A percentile compares a stretch with the other conserved stretches of the same genome.
These are phyloP conservation scores for Ogataea hybrid DNA, from an alignment of 1,139 yeast species.

Conservation along the genomic window DNA sequence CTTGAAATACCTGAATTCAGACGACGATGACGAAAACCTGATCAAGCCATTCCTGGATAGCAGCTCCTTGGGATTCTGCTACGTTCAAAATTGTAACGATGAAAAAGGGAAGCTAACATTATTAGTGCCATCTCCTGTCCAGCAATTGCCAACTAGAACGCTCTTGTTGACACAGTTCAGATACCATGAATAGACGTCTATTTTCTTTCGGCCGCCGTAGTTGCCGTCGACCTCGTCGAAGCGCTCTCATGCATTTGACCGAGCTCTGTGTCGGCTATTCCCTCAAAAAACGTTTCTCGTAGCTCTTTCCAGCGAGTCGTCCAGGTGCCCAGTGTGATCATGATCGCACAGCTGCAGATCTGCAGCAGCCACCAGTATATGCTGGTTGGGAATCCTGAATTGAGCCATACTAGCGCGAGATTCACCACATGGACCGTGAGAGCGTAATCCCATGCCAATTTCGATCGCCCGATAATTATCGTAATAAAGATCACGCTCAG, in stretches of 20 bases:
- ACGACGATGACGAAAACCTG: conserved; percentile 15
- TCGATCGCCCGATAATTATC: conserved; percentile 84
- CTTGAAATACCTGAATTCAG: conserved; percentile 14
- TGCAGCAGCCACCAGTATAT: conserved; percentile 87
- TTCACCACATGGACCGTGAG: conserved; percentile 83
- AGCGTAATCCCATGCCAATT: conserved; percentile 95
- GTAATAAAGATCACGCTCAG: conserved; percentile 81
- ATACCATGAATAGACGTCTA: conserved; percentile 48
- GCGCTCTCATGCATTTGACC: conserved; percentile 30
- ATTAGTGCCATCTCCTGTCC: conserved; percentile 84
- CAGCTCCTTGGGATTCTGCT: conserved; percentile 39
- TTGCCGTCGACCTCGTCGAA: conserved; percentile 8
- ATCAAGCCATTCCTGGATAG: conserved; percentile 17
- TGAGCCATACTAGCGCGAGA: conserved; percentile 63
- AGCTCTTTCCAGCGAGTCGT: conserved; percentile 86
- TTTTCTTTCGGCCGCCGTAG: conserved; percentile 11
- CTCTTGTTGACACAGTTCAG: conserved; percentile 66
- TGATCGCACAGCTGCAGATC: conserved; percentile 57
- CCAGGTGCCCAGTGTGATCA: conserved; percentile 82
- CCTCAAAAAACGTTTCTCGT: conserved; percentile 84
- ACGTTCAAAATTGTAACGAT: conserved; percentile 57
- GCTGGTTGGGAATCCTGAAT: conserved; percentile 65
- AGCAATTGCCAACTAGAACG: conserved; percentile 64
- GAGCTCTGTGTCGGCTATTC: conserved; percentile 57
- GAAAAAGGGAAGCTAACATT: conserved; percentile 67